phyloP scores from a whole-genome alignment of 345 rosid species.

The Boechera retrofracta region DNA sequence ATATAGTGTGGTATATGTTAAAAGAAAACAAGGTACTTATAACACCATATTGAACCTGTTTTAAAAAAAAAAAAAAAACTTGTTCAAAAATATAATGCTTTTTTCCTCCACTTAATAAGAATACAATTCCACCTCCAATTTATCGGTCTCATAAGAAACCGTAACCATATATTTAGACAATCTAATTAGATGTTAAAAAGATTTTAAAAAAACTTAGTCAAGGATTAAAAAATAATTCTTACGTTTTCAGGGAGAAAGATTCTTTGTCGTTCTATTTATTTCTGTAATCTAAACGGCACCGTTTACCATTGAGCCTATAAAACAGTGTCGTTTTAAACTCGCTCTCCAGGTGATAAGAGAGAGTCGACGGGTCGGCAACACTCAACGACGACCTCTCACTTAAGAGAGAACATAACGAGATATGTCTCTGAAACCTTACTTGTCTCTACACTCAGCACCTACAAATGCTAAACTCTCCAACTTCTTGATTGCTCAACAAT shows the following conservation, averaged over 20 bases:
- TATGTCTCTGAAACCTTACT: conserved; percentile 42
- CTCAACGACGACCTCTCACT: neutral
- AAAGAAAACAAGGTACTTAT: neutral
- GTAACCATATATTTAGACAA: no score
- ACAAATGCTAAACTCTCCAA: conserved; percentile 15
- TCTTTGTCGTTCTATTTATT: no score
- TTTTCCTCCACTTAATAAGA: no score
- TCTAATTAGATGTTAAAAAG: no score
- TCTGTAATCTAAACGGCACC: neutral
- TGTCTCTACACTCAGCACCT: conserved; percentile 29
- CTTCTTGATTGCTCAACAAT: conserved; percentile 46
- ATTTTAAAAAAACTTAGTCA: no score
- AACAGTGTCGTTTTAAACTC: neutral
- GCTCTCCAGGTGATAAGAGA: conserved; percentile 36
- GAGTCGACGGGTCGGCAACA: conserved; percentile 13
- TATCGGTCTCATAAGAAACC: no score
- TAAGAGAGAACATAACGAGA: neutral
- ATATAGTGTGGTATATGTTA: neutral
- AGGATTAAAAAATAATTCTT: no score
- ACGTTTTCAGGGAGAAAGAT: no score
- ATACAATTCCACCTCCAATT: no score
- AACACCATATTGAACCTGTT: no score
- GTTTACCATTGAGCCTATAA: neutral
- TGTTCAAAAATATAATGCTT: no score
- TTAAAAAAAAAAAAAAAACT: no score